Evolutionary conservation across 2,329 filamentous ascomycete genomes (phyloP), one percentile per base, ranked within the genome.

Genomic region (Gyromitra esculenta): DNA sequence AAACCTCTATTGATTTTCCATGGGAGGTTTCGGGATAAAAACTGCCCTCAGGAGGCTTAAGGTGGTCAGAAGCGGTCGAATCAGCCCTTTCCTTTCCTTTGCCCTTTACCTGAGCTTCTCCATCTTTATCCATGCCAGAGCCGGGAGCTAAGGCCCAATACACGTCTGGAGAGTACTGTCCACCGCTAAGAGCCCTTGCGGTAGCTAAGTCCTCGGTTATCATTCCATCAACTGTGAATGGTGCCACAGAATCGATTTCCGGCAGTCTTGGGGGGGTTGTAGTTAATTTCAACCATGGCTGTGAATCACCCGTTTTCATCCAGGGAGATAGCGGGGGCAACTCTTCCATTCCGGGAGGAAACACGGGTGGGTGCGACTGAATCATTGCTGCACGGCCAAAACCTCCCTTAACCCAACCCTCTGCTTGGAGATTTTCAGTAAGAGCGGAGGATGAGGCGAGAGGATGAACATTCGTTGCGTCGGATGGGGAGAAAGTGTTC

Each of bases 1-100:
- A 56, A 60, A 77, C 70, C 15, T 77, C 75, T 60, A 77, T 70
- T 43, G 75, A 74, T 50, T 77, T 77, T 37, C 71, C 64, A n/a
- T 43, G 70, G 8, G 37, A 64, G 31, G 50, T 39, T 21, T 64
- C 48, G 25, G 56, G 67, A 31, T 41, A 71, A 59, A 59, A 39
- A 7, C 18, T 43, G 7, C 37, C 60, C 6, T 11, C 41, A 18
- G 66, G 72, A n/a, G 18, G 59, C 41, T 50, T 70, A 64, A 71
- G 57, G 50, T 57, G 48, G 31, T 71, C 72, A 59, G 72, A 71
- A 65, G 31, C 48, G 25, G 50, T 50, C 15, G 66, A 63, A 43
- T 9, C 25, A 64, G 65, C 65, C 31, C 62, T 70, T 65, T 62
- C 72, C 62, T 75, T 75, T 59, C 72, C 72, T 71, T 75, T 75